phyloP scores from a whole-genome alignment of 2,329 filamentous ascomycete genomes.

The Penicillium sp. region DNA sequence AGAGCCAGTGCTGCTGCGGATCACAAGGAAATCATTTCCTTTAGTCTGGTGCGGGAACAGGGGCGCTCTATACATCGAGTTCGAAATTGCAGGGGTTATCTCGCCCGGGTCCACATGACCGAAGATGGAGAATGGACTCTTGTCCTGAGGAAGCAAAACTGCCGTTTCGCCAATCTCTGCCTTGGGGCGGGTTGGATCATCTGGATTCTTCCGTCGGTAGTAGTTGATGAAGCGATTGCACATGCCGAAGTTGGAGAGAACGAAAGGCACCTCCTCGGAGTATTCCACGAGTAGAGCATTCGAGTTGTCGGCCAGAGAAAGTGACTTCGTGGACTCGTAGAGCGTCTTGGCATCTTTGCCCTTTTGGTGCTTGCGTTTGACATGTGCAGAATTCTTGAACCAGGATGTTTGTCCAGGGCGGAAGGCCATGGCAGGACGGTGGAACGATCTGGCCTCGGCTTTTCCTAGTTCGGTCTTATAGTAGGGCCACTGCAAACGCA shows the following conservation, averaged over 20 bases:
- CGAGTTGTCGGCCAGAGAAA: constrained; percentile 86
- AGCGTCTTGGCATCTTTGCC: constrained; percentile 74
- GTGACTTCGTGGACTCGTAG: constrained; percentile 75
- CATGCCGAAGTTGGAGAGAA: constrained; percentile 97
- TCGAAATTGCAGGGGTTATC: constrained; percentile 85
- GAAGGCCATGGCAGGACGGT: constrained; percentile 75
- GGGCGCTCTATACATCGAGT: constrained; percentile 91
- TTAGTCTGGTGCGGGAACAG: constrained; percentile 83
- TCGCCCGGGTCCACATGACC: constrained; percentile 90
- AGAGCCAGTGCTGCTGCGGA: constrained; percentile 75
- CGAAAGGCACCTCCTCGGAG: constrained; percentile 86
- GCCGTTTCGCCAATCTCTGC: constrained; percentile 83
- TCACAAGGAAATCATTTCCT: constrained; percentile 79
- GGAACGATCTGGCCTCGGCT: constrained; percentile 75
- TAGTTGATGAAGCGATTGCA: constrained; percentile 95
- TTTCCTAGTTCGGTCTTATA: constrained; percentile 80
- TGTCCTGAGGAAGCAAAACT: constrained; percentile 86
- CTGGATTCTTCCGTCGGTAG: constrained; percentile 78
- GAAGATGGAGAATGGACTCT: constrained; percentile 93
- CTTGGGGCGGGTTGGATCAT: constrained; percentile 74
- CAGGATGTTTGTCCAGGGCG: constrained; percentile 66
- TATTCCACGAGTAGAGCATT: constrained; percentile 88
- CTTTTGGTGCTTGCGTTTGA: constrained; percentile 81
- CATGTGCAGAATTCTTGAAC: constrained; percentile 68
- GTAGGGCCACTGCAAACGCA: constrained; percentile 91